phyloP scores from a whole-genome alignment of 2,329 filamentous ascomycete species.

The Juglanconis oblonga region DNA sequence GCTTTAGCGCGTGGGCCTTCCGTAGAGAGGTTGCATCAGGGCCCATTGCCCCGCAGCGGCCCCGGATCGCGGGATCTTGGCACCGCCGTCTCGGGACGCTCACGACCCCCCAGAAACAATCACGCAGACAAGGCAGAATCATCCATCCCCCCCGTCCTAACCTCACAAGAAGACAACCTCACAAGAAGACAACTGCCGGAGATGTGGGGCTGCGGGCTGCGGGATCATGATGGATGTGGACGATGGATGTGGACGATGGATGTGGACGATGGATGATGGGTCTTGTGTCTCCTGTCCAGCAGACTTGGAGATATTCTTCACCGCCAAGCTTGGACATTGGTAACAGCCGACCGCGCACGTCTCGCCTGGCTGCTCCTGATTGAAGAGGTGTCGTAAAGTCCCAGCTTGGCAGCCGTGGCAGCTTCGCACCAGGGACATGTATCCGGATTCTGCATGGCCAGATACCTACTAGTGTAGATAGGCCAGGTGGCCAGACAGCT shows the following conservation, averaged over 20 bases:
- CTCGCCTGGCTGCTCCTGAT: background rate
- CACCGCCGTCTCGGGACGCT: background rate
- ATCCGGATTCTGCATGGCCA: too few species aligned
- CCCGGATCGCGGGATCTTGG: background rate
- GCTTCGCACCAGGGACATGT: background rate
- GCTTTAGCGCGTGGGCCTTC: background rate
- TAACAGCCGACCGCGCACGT: constrained; percentile 1
- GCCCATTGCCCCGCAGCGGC: background rate
- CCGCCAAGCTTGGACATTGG: background rate
- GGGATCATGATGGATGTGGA: background rate
- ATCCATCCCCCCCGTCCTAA: too few species aligned
- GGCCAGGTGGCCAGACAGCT: too few species aligned
- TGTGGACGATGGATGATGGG: background rate
- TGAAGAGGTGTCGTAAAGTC: background rate
- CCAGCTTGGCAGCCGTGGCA: background rate
- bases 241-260: too few species aligned
- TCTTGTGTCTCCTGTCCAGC: background rate
- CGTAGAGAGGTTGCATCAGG: background rate
- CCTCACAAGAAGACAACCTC: too few species aligned
- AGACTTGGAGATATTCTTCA: background rate
- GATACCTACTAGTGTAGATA: too few species aligned
- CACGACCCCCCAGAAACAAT: background rate
- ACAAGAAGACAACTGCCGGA: too few species aligned
- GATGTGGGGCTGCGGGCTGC: too few species aligned
- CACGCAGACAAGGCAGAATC: too few species aligned